Evolutionary conservation across 345 rosid species (phyloP).

Genomic region (Gossypium bickii): DNA sequence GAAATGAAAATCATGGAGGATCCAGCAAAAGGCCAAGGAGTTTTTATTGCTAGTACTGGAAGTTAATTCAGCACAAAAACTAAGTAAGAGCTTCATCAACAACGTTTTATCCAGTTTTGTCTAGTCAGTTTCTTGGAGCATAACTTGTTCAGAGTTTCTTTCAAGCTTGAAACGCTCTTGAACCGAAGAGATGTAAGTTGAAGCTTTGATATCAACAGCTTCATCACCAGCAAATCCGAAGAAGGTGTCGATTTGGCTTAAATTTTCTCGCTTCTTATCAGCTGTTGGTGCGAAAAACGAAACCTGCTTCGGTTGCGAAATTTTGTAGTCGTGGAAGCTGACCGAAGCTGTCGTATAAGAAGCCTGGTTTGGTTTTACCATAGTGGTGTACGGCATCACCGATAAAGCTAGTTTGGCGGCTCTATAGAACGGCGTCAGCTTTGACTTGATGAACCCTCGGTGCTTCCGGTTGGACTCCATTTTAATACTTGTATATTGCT

Average conservation of each 20-base stretch:
- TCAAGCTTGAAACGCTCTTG: conserved; percentile 63
- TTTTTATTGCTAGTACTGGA: not conserved
- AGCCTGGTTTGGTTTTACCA: conserved; percentile 25
- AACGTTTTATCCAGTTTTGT: not conserved
- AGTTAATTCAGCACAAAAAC: not conserved
- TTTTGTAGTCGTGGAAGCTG: conserved; percentile 26
- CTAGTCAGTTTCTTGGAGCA: conserved; percentile 12
- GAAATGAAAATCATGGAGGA: not conserved
- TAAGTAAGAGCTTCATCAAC: not conserved
- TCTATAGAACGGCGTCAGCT: conserved; percentile 40
- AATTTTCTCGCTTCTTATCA: conserved; percentile 19
- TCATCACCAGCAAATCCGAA: conserved; percentile 37
- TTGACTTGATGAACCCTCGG: conserved; percentile 50
- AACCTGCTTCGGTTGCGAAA: conserved; percentile 36
- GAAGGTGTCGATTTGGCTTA: conserved; percentile 27
- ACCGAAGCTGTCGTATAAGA: conserved; percentile 20
- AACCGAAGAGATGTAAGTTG: conserved; percentile 48
- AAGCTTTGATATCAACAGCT: conserved; percentile 43
- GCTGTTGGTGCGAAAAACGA: conserved; percentile 33
- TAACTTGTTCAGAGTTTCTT: conserved; percentile 28
- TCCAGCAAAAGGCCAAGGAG: not conserved
- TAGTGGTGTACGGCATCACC: conserved; percentile 23
- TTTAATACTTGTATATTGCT: not conserved
- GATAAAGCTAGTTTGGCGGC: conserved; percentile 25
- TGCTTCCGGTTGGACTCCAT: conserved; percentile 52